Evolutionary conservation across 805 yeast species (phyloP).

Genomic region (Tetrapisispora phaffii): DNA sequence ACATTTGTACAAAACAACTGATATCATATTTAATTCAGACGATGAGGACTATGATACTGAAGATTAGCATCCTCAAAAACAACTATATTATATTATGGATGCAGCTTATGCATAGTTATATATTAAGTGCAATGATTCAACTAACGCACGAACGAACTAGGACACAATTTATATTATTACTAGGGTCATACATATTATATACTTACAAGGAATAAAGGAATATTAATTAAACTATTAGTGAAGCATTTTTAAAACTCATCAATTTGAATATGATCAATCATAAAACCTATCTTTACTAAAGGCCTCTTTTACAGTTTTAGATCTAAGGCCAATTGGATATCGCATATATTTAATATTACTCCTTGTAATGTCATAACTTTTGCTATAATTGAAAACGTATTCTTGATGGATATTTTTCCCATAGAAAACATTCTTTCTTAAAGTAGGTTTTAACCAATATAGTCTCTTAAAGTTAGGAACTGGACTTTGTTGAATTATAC

Average conservation of each 20-base stretch:
- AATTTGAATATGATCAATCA: background rate
- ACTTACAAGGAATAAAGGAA: background rate
- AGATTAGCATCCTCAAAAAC: background rate
- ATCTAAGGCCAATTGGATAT: constrained; percentile 20
- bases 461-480: constrained; percentile 26
- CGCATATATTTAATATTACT: constrained; percentile 22
- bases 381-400: constrained; percentile 13
- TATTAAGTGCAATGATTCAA: too few relatives aligned
- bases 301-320: constrained; percentile 17
- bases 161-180: background rate
- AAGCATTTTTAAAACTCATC: background rate
- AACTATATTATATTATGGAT: too few relatives aligned
- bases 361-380: constrained; percentile 15
- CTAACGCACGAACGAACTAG: background rate
- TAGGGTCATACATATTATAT: background rate
- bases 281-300: constrained; percentile 14
- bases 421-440: constrained; percentile 17
- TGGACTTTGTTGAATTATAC: constrained; percentile 21
- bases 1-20: constrained; percentile 35
- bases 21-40: constrained; percentile 34
- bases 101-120: too few relatives aligned
- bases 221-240: background rate
- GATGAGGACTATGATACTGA: constrained; percentile 5
- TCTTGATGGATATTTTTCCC: constrained; percentile 20
- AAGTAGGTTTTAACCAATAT: constrained; percentile 26